Evolutionary conservation across 495 filamentous ascomycete species (phyloP).

Genomic region (Neurospora hispaniola): DNA sequence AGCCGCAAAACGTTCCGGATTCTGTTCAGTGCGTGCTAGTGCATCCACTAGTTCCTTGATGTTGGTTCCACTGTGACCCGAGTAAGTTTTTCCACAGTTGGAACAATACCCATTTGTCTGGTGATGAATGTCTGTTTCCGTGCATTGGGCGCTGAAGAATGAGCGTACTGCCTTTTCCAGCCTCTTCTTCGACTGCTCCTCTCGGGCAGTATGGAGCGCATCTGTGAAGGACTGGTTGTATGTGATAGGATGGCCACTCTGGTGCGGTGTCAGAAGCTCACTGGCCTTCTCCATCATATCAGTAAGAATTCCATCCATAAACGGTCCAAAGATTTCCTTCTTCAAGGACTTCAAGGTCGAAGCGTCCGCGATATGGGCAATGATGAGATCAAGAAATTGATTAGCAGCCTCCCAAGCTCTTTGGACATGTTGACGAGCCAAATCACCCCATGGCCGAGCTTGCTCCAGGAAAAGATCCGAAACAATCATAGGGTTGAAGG

Average conservation of each 20-base stretch:
- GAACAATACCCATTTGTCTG: not conserved
- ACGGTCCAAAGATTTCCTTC: conserved; percentile 18
- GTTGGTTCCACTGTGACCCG: conserved; percentile 1
- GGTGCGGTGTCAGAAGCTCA: conserved; percentile 27
- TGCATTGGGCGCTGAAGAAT: conserved; percentile 11
- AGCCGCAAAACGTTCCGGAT: conserved; percentile 33
- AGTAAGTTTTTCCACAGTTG: not conserved
- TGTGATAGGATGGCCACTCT: conserved; percentile 38
- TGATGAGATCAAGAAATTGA: conserved; percentile 15
- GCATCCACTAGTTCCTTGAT: conserved; percentile 17
- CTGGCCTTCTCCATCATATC: conserved; percentile 18
- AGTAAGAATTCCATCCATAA: conserved; percentile 14
- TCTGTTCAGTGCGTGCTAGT: conserved; percentile 18
- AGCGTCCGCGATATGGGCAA: conserved; percentile 19
- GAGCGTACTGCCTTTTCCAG: conserved; percentile 4
- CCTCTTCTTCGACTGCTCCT: conserved; percentile 14
- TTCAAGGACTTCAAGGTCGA: conserved; percentile 22
- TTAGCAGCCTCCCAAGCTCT: conserved; percentile 19
- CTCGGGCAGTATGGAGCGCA: conserved; percentile 31
- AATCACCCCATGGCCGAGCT: conserved; percentile 27
- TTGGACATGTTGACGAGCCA: conserved; percentile 13
- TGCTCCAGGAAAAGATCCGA: conserved; percentile 36
- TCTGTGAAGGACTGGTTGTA: conserved; percentile 49
- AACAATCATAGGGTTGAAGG: conserved; percentile 37
- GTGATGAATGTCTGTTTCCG: not conserved